Evolutionary conservation across 352 stramenopile species (phyloP).

Genomic region (Pythium rishiriense): DNA sequence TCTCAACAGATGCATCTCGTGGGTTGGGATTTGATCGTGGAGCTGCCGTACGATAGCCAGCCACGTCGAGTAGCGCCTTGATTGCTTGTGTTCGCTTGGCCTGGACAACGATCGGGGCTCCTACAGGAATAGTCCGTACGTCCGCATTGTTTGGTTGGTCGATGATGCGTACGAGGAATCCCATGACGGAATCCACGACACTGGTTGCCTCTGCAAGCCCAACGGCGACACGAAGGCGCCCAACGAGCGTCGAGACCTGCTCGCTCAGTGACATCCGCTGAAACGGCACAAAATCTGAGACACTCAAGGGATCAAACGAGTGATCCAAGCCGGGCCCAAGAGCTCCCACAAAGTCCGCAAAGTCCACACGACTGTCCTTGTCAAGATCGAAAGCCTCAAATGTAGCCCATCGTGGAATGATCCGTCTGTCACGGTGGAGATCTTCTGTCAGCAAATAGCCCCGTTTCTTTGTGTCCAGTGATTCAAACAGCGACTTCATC

Average conservation of each 20-base stretch:
- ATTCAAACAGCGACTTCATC: slow-evolving; percentile 42
- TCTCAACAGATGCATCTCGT: not conserved
- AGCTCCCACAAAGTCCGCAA: slow-evolving; percentile 57
- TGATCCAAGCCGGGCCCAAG: slow-evolving; percentile 57
- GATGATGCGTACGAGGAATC: slow-evolving; percentile 33
- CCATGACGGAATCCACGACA: slow-evolving; percentile 36
- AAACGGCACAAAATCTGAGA: slow-evolving; percentile 15
- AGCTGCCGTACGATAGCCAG: slow-evolving; percentile 31
- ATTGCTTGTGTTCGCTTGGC: slow-evolving; percentile 28
- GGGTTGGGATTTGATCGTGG: not conserved
- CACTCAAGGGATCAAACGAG: slow-evolving; percentile 33
- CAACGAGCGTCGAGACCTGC: slow-evolving; percentile 39
- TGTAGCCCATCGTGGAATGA: slow-evolving; percentile 32
- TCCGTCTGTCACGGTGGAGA: not conserved
- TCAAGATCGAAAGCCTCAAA: slow-evolving; percentile 62
- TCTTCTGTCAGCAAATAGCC: slow-evolving; percentile 36
- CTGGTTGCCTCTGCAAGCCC: slow-evolving; percentile 21
- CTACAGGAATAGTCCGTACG: slow-evolving; percentile 35
- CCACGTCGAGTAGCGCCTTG: slow-evolving; percentile 37
- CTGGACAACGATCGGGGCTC: slow-evolving; percentile 27
- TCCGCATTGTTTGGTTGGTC: slow-evolving; percentile 43
- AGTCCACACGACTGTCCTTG: slow-evolving; percentile 47
- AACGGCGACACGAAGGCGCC: slow-evolving; percentile 37
- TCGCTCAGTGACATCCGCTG: slow-evolving; percentile 42
- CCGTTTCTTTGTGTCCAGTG: slow-evolving; percentile 38